Percentiles rank a stretch among this genome's conserved stretches.
phyloP scores from a whole-genome alignment of 2,329 filamentous ascomycete species.

The Penicillium sp. region DNA sequence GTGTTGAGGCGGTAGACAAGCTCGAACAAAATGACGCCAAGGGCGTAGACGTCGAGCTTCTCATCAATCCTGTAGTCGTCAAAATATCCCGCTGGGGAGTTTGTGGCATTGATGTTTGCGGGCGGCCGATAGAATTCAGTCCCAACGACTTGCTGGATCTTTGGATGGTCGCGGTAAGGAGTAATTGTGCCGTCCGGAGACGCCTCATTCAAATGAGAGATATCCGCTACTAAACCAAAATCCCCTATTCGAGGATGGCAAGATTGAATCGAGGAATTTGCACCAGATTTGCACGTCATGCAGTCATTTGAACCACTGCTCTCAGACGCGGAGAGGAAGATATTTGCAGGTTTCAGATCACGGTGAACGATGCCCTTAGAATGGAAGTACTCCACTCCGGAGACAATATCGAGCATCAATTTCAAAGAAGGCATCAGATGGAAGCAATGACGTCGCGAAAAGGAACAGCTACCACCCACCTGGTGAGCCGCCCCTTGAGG shows the following conservation, averaged over 20 bases:
- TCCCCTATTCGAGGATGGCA: conserved; percentile 60
- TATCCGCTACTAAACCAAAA: conserved; percentile 59
- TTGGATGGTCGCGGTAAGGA: conserved; percentile 17
- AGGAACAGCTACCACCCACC: conserved; percentile 10
- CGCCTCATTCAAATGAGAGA: conserved; percentile 39
- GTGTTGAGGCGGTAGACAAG: conserved; percentile 52
- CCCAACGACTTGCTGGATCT: conserved; percentile 47
- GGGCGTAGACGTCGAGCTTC: conserved; percentile 56
- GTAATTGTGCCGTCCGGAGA: conserved; percentile 17
- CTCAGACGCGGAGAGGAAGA: conserved; percentile 54
- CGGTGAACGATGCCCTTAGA: conserved; percentile 56
- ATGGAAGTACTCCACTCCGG: conserved; percentile 61
- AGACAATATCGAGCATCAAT: conserved; percentile 55
- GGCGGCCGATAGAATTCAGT: conserved; percentile 59
- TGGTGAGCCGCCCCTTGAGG: conserved; percentile 26
- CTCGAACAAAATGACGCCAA: conserved; percentile 60
- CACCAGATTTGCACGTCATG: conserved; percentile 37
- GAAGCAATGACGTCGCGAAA: conserved; percentile 53
- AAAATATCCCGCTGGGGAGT: conserved; percentile 8
- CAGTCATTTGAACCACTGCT: conserved; percentile 47
- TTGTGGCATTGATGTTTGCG: conserved; percentile 10
- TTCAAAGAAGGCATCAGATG: conserved; percentile 53
- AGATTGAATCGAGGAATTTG: conserved; percentile 33
- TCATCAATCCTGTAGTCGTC: conserved; percentile 38
- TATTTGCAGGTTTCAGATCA: conserved; percentile 63